Percentiles rank a stretch among this genome's conserved stretches.
Conservation (phyloP, 2,329 filamentous ascomycete species). For the Cercospora sp. region DNA sequence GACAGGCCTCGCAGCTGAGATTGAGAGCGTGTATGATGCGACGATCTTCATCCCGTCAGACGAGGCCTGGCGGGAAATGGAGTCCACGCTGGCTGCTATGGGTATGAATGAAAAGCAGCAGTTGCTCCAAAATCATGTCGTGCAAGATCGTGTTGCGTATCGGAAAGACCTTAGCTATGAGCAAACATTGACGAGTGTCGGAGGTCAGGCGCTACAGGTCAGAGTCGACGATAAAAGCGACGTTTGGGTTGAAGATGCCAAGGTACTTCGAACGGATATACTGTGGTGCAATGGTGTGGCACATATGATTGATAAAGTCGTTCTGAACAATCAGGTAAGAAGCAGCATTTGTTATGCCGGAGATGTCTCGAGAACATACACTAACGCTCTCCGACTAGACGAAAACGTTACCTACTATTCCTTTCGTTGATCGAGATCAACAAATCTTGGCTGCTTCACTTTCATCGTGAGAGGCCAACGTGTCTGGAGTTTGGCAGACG, state of each 20-base stretch:
- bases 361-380: neutral
- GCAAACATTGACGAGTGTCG: neutral
- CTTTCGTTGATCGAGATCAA: neutral
- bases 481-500: neutral
- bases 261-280: neutral
- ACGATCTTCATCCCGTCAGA: neutral
- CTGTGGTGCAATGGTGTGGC: neutral
- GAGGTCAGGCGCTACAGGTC: neutral
- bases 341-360: neutral
- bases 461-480: neutral
- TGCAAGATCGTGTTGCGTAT: neutral
- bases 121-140: neutral
- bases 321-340: neutral
- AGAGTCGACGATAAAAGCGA: neutral
- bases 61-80: neutral
- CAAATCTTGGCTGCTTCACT: neutral
- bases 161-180: neutral
- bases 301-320: neutral
- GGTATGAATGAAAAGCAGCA: neutral
- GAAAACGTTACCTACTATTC: neutral
- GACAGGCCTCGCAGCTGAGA: neutral
- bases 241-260: neutral
- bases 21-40: neutral
- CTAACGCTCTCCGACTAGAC: neutral
- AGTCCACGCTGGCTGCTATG: neutral